Conservation (phyloP, 2,329 filamentous ascomycete genomes). For the Trichophyton rubrum region DNA sequence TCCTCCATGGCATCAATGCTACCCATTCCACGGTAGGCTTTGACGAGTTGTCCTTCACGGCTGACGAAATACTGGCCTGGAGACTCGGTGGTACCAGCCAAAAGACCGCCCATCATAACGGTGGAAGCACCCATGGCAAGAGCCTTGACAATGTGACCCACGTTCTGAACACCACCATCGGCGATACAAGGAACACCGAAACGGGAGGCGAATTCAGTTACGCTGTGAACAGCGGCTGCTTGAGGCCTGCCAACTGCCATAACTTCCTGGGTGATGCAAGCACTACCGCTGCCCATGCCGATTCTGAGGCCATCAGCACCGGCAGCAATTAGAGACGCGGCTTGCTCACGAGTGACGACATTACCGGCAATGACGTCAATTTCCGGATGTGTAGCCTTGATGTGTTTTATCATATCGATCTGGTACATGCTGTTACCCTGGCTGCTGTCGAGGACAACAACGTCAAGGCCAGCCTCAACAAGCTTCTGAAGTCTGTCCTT, state of each 20-base stretch:
- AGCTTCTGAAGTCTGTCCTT: conserved; percentile 75
- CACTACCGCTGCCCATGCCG: conserved; percentile 95
- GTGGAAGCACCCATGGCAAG: conserved; percentile 86
- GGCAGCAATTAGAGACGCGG: conserved; percentile 78
- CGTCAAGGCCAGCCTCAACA: conserved; percentile 86
- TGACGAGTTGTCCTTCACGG: conserved; percentile 92
- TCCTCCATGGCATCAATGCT: conserved; percentile 99
- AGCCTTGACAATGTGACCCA: conserved; percentile 98
- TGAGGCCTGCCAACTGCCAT: conserved; percentile 98
- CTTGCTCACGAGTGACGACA: conserved; percentile 94
- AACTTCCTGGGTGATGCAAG: conserved; percentile 98
- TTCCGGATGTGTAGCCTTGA: conserved; percentile 73
- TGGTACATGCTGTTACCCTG: conserved; percentile 99
- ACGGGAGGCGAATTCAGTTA: conserved; percentile 74
- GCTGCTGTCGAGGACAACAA: conserved; percentile 89
- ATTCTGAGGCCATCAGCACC: conserved; percentile 95
- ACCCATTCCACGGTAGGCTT: conserved; percentile 98
- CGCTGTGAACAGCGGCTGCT: conserved; percentile 81
- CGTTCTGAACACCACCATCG: conserved; percentile 94
- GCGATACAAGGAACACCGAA: conserved; percentile 98
- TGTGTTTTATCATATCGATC: conserved; percentile 94
- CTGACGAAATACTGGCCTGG: conserved; percentile 95
- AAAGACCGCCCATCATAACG: conserved; percentile 98
- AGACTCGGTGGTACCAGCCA: conserved; percentile 94
- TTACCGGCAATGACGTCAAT: conserved; percentile 97